phyloP scores from a whole-genome alignment of 305 asterid genomes.

The Euphrasia arctica region DNA sequence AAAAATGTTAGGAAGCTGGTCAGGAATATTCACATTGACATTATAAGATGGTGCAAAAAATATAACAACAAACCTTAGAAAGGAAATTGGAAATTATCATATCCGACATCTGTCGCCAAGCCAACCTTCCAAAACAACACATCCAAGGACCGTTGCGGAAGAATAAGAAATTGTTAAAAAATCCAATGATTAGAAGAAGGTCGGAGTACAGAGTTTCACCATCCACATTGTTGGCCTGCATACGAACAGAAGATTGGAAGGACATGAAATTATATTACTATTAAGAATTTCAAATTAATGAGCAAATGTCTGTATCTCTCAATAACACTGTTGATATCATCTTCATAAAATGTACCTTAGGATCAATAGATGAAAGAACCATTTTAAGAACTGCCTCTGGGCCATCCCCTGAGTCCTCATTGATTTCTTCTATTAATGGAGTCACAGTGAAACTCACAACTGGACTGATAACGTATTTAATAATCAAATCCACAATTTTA shows the following conservation, averaged over 20 bases:
- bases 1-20: neutral
- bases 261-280: conserved; percentile 9
- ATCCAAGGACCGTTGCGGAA: conserved; percentile 67
- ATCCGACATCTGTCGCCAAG: conserved; percentile 96
- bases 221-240: conserved; percentile 53
- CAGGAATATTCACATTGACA: conserved; percentile 5
- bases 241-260: conserved; percentile 21
- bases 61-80: conserved; percentile 57
- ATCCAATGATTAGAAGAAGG: conserved; percentile 49
- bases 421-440: conserved; percentile 43
- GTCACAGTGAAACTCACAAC: conserved; percentile 43
- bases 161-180: conserved; percentile 58
- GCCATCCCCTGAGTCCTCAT: conserved; percentile 34
- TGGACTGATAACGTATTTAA: conserved; percentile 57
- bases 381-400: conserved; percentile 55
- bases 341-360: conserved; percentile 42
- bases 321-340: conserved; percentile 13
- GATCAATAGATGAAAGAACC: conserved; percentile 44
- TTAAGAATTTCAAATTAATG: conserved; percentile 5
- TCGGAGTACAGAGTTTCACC: conserved; percentile 69
- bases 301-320: conserved; percentile 9
- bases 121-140: conserved; percentile 78
- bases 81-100: conserved; percentile 80
- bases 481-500: conserved; percentile 72
- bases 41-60: neutral